phyloP scores from a whole-genome alignment of 2,329 filamentous ascomycete genomes.

The Catunica adiposa region DNA sequence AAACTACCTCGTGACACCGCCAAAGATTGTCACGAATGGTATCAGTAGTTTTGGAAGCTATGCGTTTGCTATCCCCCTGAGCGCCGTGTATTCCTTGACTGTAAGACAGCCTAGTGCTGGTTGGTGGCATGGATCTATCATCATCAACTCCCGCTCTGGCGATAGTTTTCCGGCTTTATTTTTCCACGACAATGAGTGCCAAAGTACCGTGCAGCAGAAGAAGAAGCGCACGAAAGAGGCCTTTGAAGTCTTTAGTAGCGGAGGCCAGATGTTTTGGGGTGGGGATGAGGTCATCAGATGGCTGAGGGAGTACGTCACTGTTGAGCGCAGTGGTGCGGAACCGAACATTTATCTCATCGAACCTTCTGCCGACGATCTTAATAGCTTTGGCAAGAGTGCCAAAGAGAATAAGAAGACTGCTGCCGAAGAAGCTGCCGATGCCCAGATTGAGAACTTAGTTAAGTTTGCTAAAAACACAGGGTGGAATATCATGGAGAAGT shows the following conservation, averaged over 20 bases:
- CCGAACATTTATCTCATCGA: conserved; percentile 85
- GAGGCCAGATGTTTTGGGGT: conserved; percentile 88
- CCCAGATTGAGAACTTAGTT: conserved; percentile 74
- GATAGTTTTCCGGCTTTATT: conserved; percentile 92
- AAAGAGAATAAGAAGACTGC: conserved; percentile 14
- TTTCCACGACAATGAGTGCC: conserved; percentile 94
- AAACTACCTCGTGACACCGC: conserved; percentile 78
- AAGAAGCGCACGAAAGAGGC: conserved; percentile 68
- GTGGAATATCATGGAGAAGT: conserved; percentile 92
- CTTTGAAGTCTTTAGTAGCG: conserved; percentile 79
- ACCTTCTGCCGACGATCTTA: conserved; percentile 66
- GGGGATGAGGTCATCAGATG: conserved; percentile 89
- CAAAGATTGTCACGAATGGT: conserved; percentile 69
- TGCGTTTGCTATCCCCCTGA: conserved; percentile 80
- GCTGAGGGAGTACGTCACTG: conserved; percentile 66
- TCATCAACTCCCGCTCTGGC: conserved; percentile 80
- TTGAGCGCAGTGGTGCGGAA: conserved; percentile 74
- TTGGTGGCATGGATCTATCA: conserved; percentile 95
- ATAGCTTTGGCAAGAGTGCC: conserved; percentile 47
- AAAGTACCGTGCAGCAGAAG: conserved; percentile 86
- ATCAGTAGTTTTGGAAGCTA: conserved; percentile 50
- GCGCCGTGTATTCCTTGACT: conserved; percentile 76
- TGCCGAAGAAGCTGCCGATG: conserved; percentile 21
- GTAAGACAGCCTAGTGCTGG: conserved; percentile 83
- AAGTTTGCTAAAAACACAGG: conserved; percentile 89